phyloP scores from a whole-genome alignment of 768 basidiomycete species.

The Hysterangium stoloniferum region DNA sequence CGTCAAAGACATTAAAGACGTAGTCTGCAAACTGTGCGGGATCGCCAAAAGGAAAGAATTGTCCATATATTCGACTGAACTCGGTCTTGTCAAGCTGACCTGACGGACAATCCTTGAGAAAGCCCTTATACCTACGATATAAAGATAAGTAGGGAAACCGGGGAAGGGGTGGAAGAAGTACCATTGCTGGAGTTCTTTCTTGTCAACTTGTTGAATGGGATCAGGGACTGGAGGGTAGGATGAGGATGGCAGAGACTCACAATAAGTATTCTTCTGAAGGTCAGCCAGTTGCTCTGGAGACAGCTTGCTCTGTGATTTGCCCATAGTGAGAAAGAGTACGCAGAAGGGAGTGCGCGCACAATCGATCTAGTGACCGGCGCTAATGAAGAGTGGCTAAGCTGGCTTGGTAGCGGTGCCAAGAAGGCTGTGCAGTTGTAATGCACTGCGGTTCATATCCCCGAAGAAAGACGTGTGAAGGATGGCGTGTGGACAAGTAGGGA shows the following conservation, averaged over 20 bases:
- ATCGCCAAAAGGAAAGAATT: conserved; percentile 99
- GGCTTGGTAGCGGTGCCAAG: background rate
- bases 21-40: conserved; percentile 95
- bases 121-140: conserved; percentile 87
- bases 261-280: conserved; percentile 97
- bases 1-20: conserved; percentile 97
- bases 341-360: background rate
- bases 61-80: conserved; percentile 97
- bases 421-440: background rate
- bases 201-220: conserved; percentile 43
- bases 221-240: conserved; percentile 15
- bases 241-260: conserved; percentile 36
- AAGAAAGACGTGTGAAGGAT: conserved; percentile 3
- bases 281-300: conserved; percentile 89
- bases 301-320: conserved; percentile 95
- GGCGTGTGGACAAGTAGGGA: conserved; percentile 2
- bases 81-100: conserved; percentile 94
- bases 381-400: background rate
- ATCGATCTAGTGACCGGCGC: background rate
- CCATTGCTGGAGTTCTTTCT: conserved; percentile 94
- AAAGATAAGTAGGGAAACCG: conserved; percentile 3
- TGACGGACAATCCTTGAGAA: conserved; percentile 96
- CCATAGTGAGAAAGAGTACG: conserved; percentile 51
- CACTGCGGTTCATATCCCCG: background rate
- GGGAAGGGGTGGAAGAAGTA: conserved; percentile 20